Evolutionary conservation across 306 rosid genomes (phyloP).

Genomic region (Abrus pulchellus): DNA sequence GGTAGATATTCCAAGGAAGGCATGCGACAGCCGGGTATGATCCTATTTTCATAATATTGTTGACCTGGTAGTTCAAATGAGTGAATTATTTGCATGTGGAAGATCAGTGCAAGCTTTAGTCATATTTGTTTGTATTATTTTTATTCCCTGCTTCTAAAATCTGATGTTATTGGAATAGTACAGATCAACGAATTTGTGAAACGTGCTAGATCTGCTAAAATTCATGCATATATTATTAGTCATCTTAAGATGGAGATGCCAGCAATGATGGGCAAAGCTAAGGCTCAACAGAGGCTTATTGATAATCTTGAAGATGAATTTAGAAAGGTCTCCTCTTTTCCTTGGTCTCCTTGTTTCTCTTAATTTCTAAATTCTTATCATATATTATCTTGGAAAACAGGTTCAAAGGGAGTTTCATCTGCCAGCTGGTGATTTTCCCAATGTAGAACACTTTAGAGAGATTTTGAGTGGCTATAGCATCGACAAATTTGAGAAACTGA

Average conservation of each 20-base stretch:
- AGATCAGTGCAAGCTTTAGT: constrained; percentile 16
- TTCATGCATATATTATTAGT: constrained; percentile 87
- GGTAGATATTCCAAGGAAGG: constrained; percentile 93
- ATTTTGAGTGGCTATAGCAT: constrained; percentile 70
- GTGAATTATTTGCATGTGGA: constrained; percentile 17
- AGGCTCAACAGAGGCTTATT: constrained; percentile 80
- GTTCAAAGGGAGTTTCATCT: constrained; percentile 92
- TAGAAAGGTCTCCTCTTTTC: constrained; percentile 60
- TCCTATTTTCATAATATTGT: constrained; percentile 12
- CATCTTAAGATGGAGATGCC: constrained; percentile 97
- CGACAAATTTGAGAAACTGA: constrained; percentile 89
- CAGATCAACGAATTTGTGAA: constrained; percentile 98
- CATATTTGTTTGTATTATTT: constrained; percentile 18
- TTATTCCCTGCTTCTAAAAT: constrained; percentile 11
- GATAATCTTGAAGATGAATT: constrained; percentile 89
- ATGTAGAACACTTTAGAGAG: constrained; percentile 78
- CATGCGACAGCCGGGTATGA: constrained; percentile 90
- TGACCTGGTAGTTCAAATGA: not conserved
- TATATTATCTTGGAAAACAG: constrained; percentile 50
- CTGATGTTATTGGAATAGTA: constrained; percentile 20
- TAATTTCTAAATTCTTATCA: constrained; percentile 11
- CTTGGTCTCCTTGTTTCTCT: not conserved
- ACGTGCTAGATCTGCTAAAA: constrained; percentile 97
- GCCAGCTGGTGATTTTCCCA: constrained; percentile 93
- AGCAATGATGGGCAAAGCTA: constrained; percentile 90